These are phyloP conservation scores for Blastobotrys mokoenaii DNA, from an alignment of 805 yeast species.

Conservation along the genomic window DNA sequence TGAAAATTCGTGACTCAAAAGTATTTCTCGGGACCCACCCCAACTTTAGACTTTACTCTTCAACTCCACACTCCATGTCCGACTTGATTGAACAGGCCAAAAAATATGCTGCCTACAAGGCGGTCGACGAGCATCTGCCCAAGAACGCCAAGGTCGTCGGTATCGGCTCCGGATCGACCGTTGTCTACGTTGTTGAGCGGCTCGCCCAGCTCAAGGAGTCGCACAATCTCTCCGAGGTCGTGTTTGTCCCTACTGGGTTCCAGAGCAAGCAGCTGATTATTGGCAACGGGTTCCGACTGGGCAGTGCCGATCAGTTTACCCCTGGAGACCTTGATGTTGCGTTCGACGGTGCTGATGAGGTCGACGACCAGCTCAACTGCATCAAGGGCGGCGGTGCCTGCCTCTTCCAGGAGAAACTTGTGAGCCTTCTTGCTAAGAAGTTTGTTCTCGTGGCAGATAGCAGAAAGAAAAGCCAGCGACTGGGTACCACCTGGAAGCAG, in stretches of 20 bases:
- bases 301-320: slow-evolving; percentile 66
- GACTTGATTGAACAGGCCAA: slow-evolving; percentile 66
- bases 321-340: slow-evolving; percentile 76
- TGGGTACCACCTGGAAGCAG: slow-evolving; percentile 78
- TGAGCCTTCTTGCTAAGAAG: slow-evolving; percentile 67
- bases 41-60: no score
- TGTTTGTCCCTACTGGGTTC: slow-evolving; percentile 94
- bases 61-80: background rate
- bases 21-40: no score
- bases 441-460: slow-evolving; percentile 89
- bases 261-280: slow-evolving; percentile 83
- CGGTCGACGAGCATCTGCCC: slow-evolving; percentile 83
- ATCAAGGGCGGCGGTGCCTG: slow-evolving; percentile 99
- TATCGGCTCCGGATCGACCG: slow-evolving; percentile 95
- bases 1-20: no score
- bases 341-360: slow-evolving; percentile 98
- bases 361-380: slow-evolving; percentile 68
- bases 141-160: slow-evolving; percentile 68
- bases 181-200: slow-evolving; percentile 93
- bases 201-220: slow-evolving; percentile 54
- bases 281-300: slow-evolving; percentile 69
- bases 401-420: slow-evolving; percentile 89
- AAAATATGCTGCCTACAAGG: slow-evolving; percentile 79
- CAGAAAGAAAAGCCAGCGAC: slow-evolving; percentile 64
- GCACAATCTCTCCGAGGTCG: slow-evolving; percentile 40